Percentiles rank a stretch among this genome's conserved stretches.
Evolutionary conservation across 2,329 filamentous ascomycete genomes (phyloP).

Genomic region (Fusarium newnesense): DNA sequence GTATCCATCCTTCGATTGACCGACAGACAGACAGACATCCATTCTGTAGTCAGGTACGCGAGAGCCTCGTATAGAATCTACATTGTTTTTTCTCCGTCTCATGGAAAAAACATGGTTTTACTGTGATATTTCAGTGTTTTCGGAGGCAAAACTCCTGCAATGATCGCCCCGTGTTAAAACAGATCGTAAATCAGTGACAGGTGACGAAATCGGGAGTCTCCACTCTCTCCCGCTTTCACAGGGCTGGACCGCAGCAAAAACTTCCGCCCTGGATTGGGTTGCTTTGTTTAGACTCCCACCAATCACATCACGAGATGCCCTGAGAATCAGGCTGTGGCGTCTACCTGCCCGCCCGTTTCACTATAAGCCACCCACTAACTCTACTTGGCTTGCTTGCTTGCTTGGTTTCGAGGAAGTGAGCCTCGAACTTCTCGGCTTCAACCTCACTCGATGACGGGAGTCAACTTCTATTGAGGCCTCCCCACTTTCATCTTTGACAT

Average conservation of each 20-base stretch:
- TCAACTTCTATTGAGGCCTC: conserved; percentile 4
- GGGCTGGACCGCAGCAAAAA: conserved; percentile 33
- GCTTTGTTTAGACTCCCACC: conserved; percentile 20
- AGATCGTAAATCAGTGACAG: not conserved
- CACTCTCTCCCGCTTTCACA: conserved; percentile 32
- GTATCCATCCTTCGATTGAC: not conserved
- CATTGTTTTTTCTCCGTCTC: not conserved
- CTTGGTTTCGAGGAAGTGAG: conserved; percentile 11
- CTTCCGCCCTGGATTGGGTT: conserved; percentile 17
- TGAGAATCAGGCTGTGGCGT: conserved; percentile 30
- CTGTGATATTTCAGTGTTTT: too few species aligned
- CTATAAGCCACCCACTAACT: conserved; percentile 18
- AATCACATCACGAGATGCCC: conserved; percentile 16
- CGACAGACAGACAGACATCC: not conserved
- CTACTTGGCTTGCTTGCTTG: not conserved
- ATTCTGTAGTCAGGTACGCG: conserved; percentile 24
- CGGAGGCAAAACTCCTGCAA: not conserved
- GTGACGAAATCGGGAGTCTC: conserved; percentile 1
- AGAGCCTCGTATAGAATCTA: not conserved
- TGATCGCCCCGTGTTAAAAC: not conserved
- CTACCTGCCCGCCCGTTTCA: conserved; percentile 31
- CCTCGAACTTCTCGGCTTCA: conserved; percentile 7
- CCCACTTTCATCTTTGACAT: conserved; percentile 11
- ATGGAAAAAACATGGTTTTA: not conserved
- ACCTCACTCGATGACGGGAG: conserved; percentile 1